A percentile compares a stretch with the other conserved stretches of the same genome.
Evolutionary conservation across 225 moss, liverwort and hornwort genomes (phyloP).

Genomic region (Anthoceros angustus): DNA sequence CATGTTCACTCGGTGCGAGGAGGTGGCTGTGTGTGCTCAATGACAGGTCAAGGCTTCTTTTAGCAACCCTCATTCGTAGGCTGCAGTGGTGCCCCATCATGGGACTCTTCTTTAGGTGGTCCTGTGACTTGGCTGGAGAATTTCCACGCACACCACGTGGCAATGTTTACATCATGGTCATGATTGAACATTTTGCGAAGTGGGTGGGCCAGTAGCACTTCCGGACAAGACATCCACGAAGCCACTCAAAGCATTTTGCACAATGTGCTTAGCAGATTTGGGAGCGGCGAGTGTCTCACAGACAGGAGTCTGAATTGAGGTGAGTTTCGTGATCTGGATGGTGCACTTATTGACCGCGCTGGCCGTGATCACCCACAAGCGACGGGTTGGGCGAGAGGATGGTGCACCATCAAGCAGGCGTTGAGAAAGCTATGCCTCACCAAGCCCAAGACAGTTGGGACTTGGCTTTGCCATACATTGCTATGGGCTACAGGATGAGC

Average conservation of each 20-base stretch:
- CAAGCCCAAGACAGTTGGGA: neutral
- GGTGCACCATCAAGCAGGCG: no score
- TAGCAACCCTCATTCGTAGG: neutral
- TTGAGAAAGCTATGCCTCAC: neutral
- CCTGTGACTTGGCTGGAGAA: neutral
- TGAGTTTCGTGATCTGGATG: conserved; percentile 1
- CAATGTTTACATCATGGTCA: neutral
- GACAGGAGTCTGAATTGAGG: neutral
- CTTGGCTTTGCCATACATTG: no score
- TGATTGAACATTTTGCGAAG: neutral
- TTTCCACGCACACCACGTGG: neutral
- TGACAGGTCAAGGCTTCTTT: conserved; percentile 4
- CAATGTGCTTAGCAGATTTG: neutral
- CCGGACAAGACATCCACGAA: neutral
- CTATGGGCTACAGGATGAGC: neutral
- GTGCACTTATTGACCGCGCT: neutral
- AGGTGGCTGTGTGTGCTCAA: neutral
- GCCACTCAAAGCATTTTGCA: neutral
- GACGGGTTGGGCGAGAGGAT: neutral
- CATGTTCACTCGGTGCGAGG: neutral
- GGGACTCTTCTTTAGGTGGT: neutral
- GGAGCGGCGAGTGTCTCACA: neutral
- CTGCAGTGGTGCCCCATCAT: conserved; percentile 1
- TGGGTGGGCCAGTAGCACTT: conserved; percentile 5
- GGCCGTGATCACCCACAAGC: neutral